Evolutionary conservation across 140 eudicot genomes (phyloP), one percentile per base, ranked within the genome.

Genomic region (Cichorium intybus): DNA sequence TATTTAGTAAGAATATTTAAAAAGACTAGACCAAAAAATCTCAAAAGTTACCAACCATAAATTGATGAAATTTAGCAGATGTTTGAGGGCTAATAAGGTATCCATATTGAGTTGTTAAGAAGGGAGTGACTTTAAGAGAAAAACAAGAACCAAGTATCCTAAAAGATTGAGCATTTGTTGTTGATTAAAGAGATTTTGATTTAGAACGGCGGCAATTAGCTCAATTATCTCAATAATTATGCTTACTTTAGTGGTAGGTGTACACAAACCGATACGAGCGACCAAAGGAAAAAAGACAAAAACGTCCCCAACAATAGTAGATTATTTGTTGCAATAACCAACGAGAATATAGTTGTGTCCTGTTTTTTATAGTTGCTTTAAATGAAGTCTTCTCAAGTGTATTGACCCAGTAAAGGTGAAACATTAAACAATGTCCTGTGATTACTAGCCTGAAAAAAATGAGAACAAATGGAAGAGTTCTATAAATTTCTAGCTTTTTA

Each of bases 261-360:
- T 71, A 54, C 70, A 84, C 74, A 82, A 73, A 34, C 82, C 85
- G 61, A 82, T 73, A 70, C 85, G 97, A 43, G 88, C 85, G 77
- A 93, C 78, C 35, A 93, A 88, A 51, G 99, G 99, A 43, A 93
- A 93, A 66, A 93, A 93, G 50, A 93, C 99, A 72, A 97, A 93
- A 56, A 93, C 95, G 27, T 97, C 99, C 69, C 99, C 99, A 50
- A 86, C 97, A 76, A n/a, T 94, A 88, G 62, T 93, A 93, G 52
- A 93, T 84, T 45, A 93, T 88, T 69, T 93, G 94, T 64, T 89
- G 92, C 73, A 93, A 72, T 78, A 93, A 74, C 39, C 97, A 82
- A n/a, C 99, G 87, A 21, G 99, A 93, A 72, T 97, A 93, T 55
- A 93, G 76, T 72, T 93, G 95, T 10, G 97, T 85, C 69, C 99